Percentiles rank a stretch among this genome's conserved stretches.
These are phyloP conservation scores for Mycena floridula DNA, from an alignment of 768 basidiomycete species.

Conservation along the genomic window DNA sequence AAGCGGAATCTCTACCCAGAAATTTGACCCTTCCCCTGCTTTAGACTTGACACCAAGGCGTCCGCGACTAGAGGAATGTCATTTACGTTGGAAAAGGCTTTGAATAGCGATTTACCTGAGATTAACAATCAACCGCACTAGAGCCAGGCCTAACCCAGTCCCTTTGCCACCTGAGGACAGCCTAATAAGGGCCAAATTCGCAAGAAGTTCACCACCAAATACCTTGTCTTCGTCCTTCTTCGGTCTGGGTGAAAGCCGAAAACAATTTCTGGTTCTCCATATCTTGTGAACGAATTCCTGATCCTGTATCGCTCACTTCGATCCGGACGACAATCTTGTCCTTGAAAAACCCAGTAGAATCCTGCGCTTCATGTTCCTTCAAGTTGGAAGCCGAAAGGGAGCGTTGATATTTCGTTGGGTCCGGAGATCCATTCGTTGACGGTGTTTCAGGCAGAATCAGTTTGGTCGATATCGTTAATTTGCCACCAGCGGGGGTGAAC, in stretches of 20 bases:
- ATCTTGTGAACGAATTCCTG: conserved; percentile 54
- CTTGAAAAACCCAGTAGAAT: conserved; percentile 20
- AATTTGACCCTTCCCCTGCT: conserved; percentile 57
- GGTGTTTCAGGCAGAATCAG: conserved; percentile 31
- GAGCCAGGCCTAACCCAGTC: conserved; percentile 50
- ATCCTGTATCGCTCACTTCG: conserved; percentile 61
- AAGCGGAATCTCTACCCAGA: conserved; percentile 64
- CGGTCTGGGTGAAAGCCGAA: conserved; percentile 55
- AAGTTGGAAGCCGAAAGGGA: conserved; percentile 6
- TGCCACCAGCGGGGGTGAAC: conserved; percentile 50
- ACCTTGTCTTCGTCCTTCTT: conserved; percentile 39
- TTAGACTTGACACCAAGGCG: conserved; percentile 43
- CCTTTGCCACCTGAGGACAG: conserved; percentile 39
- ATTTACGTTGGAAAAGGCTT: too few relatives aligned
- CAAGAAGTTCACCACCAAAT: not conserved
- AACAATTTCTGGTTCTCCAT: conserved; percentile 55
- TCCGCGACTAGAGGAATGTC: conserved; percentile 46
- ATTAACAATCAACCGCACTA: conserved; percentile 54
- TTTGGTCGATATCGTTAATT: conserved; percentile 49
- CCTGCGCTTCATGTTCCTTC: conserved; percentile 4
- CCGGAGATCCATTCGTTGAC: not conserved
- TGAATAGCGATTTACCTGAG: too few relatives aligned
- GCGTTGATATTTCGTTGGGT: conserved; percentile 3
- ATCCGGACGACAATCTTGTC: conserved; percentile 60
- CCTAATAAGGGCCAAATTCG: too few relatives aligned